These are phyloP conservation scores for Triadica sebifera DNA, from an alignment of 345 rosid species.

Conservation along the genomic window DNA sequence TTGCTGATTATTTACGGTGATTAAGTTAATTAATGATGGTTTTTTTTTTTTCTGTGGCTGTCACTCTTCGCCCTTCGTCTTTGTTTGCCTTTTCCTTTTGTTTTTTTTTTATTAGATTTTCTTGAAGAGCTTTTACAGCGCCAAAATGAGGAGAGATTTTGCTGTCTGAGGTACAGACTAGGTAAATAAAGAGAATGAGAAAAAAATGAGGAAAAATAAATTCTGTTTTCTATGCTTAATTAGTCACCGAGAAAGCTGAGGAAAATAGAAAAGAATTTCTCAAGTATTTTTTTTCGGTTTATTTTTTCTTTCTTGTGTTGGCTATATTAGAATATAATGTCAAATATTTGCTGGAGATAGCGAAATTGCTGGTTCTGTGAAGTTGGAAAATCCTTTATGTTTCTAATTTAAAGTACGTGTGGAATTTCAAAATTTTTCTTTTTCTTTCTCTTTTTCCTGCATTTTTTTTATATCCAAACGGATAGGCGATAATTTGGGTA, in stretches of 20 bases:
- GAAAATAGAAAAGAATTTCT: neutral
- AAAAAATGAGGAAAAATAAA: neutral
- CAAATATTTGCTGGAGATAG: neutral
- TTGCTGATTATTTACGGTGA: neutral
- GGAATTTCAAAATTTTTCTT: neutral
- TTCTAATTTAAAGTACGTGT: neutral
- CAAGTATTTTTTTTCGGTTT: neutral
- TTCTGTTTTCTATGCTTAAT: neutral
- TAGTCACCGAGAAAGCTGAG: slow-evolving; percentile 3
- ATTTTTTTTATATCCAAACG: slow-evolving; percentile 7
- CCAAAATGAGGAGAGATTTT: slow-evolving; percentile 7
- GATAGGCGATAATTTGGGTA: neutral
- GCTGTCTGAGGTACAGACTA: slow-evolving; percentile 13
- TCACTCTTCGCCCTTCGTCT: neutral
- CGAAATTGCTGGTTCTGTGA: neutral
- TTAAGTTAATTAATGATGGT: neutral
- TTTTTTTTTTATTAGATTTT: neutral
- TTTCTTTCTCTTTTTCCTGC: neutral
- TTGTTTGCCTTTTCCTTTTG: neutral
- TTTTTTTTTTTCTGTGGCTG: neutral
- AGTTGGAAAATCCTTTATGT: neutral
- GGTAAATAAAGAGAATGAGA: neutral
- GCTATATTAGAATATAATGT: neutral
- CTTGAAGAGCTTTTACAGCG: slow-evolving; percentile 12
- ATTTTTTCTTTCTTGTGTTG: neutral